Percentiles rank a stretch among this genome's conserved stretches.
phyloP scores from a whole-genome alignment of 1,284 basidiomycete genomes.

The Ustilago nuda region DNA sequence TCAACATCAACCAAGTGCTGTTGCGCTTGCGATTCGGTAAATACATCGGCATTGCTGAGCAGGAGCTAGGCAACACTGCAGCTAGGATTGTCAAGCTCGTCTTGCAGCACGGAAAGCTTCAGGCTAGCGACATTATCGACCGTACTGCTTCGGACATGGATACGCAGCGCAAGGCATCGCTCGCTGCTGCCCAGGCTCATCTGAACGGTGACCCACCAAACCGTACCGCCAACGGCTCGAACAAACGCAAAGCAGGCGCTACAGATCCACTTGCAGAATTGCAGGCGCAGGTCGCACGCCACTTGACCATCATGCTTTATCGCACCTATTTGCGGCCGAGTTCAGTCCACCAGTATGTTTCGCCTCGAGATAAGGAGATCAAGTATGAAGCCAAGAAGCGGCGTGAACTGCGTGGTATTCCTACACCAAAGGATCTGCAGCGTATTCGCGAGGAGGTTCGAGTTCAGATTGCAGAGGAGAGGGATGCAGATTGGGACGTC shows the following conservation, averaged over 20 bases:
- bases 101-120: slow-evolving; percentile 86
- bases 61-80: slow-evolving; percentile 76
- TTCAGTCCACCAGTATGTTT: slow-evolving; percentile 68
- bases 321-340: slow-evolving; percentile 61
- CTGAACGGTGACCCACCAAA: slow-evolving; percentile 23
- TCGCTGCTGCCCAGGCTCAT: slow-evolving; percentile 7
- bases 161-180: slow-evolving; percentile 17
- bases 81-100: slow-evolving; percentile 71
- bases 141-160: slow-evolving; percentile 70
- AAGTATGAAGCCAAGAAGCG: slow-evolving; percentile 59
- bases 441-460: slow-evolving; percentile 64
- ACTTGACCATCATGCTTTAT: slow-evolving; percentile 50
- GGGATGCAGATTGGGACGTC: slow-evolving; percentile 62
- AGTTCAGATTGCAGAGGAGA: slow-evolving; percentile 67
- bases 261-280: slow-evolving; percentile 10
- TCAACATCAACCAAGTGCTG: slow-evolving; percentile 69
- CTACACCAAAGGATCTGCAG: slow-evolving; percentile 69
- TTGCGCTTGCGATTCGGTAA: slow-evolving; percentile 67
- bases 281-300: slow-evolving; percentile 22
- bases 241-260: slow-evolving; percentile 45
- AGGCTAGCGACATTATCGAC: slow-evolving; percentile 78
- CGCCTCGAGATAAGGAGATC: slow-evolving; percentile 65
- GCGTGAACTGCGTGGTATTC: slow-evolving; percentile 65
- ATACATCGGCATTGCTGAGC: slow-evolving; percentile 82
- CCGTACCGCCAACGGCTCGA: slow-evolving; percentile 19